These are phyloP conservation scores for Ogataea methylovora DNA, from an alignment of 805 yeast species.

Conservation along the genomic window DNA sequence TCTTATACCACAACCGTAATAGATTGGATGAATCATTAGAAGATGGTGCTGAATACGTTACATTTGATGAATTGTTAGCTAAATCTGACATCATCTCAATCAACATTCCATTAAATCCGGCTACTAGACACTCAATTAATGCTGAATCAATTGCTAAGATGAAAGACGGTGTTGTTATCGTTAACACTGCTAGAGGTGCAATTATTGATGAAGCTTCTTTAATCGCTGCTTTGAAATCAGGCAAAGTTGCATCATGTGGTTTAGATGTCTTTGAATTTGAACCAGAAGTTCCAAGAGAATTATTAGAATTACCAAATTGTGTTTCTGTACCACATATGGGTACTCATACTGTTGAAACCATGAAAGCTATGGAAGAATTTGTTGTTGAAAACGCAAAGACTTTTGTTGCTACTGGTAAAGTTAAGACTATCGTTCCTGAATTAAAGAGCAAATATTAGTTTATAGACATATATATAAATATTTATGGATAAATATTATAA, in stretches of 20 bases:
- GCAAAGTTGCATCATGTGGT: constrained; percentile 63
- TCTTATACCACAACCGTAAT: constrained; percentile 66
- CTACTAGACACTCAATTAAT: constrained; percentile 66
- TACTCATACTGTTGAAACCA: constrained; percentile 69
- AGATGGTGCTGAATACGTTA: constrained; percentile 60
- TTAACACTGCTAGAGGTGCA: constrained; percentile 88
- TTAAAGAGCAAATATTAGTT: constrained; percentile 17
- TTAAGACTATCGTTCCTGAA: constrained; percentile 78
- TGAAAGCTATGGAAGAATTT: constrained; percentile 71
- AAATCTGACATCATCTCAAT: constrained; percentile 65
- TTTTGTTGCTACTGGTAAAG: constrained; percentile 59
- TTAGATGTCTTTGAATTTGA: constrained; percentile 72
- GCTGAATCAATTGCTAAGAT: constrained; percentile 52
- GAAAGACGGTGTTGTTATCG: constrained; percentile 72
- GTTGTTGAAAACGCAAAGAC: constrained; percentile 60
- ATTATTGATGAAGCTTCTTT: constrained; percentile 62
- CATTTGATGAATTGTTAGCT: constrained; percentile 58
- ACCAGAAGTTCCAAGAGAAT: constrained; percentile 61
- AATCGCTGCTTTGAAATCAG: constrained; percentile 46
- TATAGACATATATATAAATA: neutral
- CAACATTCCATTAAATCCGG: constrained; percentile 67
- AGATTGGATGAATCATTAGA: constrained; percentile 55
- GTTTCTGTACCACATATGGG: constrained; percentile 87
- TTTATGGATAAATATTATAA: neutral
- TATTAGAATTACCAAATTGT: constrained; percentile 58